Evolutionary conservation across 192 early-diverging fungal species (phyloP).

Genomic region (Jimgerdemannia flammicorona): DNA sequence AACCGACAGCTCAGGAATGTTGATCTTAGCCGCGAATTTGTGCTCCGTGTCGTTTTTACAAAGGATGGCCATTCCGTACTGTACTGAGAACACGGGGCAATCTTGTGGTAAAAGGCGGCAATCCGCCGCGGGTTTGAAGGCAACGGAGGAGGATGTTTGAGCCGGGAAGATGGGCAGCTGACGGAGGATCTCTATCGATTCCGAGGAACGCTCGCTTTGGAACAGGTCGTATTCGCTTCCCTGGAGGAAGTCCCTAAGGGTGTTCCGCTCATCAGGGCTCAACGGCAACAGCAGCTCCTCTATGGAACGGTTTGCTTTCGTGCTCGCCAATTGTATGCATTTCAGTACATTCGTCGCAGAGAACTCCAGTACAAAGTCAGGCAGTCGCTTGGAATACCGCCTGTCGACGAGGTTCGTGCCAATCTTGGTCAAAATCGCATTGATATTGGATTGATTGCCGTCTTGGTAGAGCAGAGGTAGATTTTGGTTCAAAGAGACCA

Average conservation of each 20-base stretch:
- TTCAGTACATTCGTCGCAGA: neutral
- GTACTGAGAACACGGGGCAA: neutral
- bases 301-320: neutral
- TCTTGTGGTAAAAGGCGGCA: neutral
- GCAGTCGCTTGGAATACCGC: neutral
- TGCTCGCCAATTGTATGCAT: neutral
- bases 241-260: neutral
- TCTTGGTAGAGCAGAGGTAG: neutral
- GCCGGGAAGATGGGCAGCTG: neutral
- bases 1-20: neutral
- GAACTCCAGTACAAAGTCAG: neutral
- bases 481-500: neutral
- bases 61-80: neutral
- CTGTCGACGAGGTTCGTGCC: neutral
- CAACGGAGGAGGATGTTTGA: neutral
- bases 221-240: neutral
- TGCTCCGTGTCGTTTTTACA: neutral
- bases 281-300: neutral
- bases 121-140: neutral
- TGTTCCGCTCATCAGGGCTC: neutral
- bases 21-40: neutral
- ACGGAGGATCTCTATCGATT: neutral
- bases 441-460: neutral
- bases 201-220: neutral
- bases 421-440: neutral